Evolutionary conservation across 2,329 filamentous ascomycete genomes (phyloP), one percentile per base, ranked within the genome.

Genomic region (Pseudocercospora fuligena): DNA sequence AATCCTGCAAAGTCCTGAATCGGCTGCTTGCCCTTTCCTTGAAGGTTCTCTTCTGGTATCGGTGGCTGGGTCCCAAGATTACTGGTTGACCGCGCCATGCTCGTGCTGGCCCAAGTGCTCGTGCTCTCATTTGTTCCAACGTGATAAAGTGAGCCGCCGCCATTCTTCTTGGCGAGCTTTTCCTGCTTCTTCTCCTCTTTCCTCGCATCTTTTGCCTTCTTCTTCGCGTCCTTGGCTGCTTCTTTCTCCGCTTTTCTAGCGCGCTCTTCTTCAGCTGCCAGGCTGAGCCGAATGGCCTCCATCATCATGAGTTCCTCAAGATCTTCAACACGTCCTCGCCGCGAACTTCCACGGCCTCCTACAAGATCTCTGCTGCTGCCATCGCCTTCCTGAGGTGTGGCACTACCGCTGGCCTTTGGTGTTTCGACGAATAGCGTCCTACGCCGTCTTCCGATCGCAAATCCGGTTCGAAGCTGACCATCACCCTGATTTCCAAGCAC

Each of bases 291-390:
- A 57, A 99, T 96, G 0, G 95, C 95, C 78, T 99, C 95, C 85
- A 95, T 93, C 84, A 98, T 93, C 95, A 99, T 99, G 83, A 99
- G 92, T 58, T 97, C 94, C 77, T 99, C 95, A 0, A 98, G 85
- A 72, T 98, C 94, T 23, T 96, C 92, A 76, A 96, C 88, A 31
- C 92, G 86, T 64, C 80, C 86, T 68, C 88, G 82, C 66, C 89
- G 81, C 40, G 86, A 86, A 71, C 84, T 86, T 19, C 79, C 78
- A 7, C 85, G 79, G 14, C 78, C 80, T 33, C 78, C 74, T 36
- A 75, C 76, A 5, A 81, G 66, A 65, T 81, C 80, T 61, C 63
- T 76, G 64, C 76, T 66, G 29, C 68, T 68, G 36, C 73, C 64
- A 64, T 66, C 67, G 67, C 72, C 74, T 59, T 78, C 76, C 47